A percentile compares a stretch with the other conserved stretches of the same genome.
Evolutionary conservation across 2,329 filamentous ascomycete genomes (phyloP).

Genomic region (Fusarium sacchari): DNA sequence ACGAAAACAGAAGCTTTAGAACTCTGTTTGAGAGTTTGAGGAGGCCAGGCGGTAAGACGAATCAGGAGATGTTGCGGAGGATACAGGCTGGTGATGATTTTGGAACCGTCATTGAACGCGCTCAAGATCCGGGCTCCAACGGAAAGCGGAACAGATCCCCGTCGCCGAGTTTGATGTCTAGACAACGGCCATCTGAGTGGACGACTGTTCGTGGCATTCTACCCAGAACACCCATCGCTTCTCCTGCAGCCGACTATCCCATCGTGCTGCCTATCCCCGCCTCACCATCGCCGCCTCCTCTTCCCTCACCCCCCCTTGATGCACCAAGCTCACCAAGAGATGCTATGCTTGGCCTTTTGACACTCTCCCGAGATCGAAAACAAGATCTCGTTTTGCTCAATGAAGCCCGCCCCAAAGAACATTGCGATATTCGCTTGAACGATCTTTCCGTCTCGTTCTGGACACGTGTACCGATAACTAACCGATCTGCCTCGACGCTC

Average conservation of each 20-base stretch:
- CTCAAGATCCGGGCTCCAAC: background rate
- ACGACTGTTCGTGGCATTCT: background rate
- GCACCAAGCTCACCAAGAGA: background rate
- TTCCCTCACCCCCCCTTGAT: background rate
- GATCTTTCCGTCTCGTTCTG: background rate
- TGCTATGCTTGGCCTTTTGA: background rate
- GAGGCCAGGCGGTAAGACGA: rapidly evolving
- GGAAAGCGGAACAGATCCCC: background rate
- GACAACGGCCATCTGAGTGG: background rate
- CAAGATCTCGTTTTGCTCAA: background rate
- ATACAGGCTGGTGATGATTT: background rate
- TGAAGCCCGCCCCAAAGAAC: background rate
- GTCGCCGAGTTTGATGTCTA: background rate
- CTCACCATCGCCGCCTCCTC: too few relatives aligned
- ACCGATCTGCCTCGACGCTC: background rate
- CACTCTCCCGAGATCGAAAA: rapidly evolving
- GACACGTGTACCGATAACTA: background rate
- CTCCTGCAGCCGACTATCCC: background rate
- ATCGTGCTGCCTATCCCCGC: background rate
- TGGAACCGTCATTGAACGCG: rapidly evolving
- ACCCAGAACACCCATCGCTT: background rate
- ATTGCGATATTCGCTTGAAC: background rate
- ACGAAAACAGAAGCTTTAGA: background rate
- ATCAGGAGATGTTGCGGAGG: background rate
- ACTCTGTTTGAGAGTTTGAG: background rate